Evolutionary conservation across 805 yeast genomes (phyloP).

Genomic region (Crinitomyces ghanaensis): DNA sequence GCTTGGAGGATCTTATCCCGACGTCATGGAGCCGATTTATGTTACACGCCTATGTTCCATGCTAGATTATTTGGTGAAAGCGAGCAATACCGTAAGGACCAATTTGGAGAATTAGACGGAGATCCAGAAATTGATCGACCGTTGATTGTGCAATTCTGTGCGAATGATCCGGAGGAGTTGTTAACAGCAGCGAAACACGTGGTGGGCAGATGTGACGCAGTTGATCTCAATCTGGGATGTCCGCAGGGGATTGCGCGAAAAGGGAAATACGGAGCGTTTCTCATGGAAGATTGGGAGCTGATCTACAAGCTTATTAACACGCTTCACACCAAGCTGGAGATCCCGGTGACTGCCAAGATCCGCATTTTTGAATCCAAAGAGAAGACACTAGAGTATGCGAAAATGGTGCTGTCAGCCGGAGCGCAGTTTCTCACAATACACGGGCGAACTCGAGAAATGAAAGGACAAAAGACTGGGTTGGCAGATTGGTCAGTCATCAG

Average conservation of each 20-base stretch:
- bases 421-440: slow-evolving; percentile 93
- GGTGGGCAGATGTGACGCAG: slow-evolving; percentile 83
- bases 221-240: slow-evolving; percentile 91
- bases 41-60: slow-evolving; percentile 96
- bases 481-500: slow-evolving; percentile 84
- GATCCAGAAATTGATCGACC: slow-evolving; percentile 63
- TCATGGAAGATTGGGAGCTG: slow-evolving; percentile 95
- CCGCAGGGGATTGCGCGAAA: slow-evolving; percentile 96
- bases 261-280: slow-evolving; percentile 90
- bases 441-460: slow-evolving; percentile 94
- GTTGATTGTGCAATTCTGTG: slow-evolving; percentile 88
- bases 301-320: slow-evolving; percentile 59
- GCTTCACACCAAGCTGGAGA: slow-evolving; percentile 59
- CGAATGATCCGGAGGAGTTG: slow-evolving; percentile 82
- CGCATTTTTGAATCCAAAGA: slow-evolving; percentile 78
- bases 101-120: slow-evolving; percentile 63
- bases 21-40: slow-evolving; percentile 80
- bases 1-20: slow-evolving; percentile 91
- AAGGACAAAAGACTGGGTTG: slow-evolving; percentile 90
- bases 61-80: slow-evolving; percentile 81
- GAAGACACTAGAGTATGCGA: slow-evolving; percentile 77
- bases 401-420: slow-evolving; percentile 81
- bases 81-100: slow-evolving; percentile 65
- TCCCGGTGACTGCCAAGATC: slow-evolving; percentile 94
- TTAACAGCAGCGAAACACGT: slow-evolving; percentile 73